These are phyloP conservation scores for Colletotrichum gigasporum DNA, from an alignment of 2,329 filamentous ascomycete species.

Conservation along the genomic window DNA sequence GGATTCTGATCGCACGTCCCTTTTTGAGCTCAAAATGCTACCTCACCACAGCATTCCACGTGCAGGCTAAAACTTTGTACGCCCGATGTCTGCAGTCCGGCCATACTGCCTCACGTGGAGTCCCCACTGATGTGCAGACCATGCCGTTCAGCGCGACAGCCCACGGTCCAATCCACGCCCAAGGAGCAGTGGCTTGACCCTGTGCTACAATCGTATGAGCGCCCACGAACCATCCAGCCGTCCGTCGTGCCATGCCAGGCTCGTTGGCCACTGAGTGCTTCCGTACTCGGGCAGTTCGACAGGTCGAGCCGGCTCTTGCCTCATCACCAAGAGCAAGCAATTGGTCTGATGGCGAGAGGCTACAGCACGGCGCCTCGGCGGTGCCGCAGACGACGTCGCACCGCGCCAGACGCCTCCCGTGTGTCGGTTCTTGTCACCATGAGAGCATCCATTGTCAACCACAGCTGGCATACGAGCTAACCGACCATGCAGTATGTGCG, in stretches of 20 bases:
- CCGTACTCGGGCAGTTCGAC: no score
- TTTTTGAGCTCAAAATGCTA: slow-evolving; percentile 19
- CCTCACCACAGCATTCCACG: slow-evolving; percentile 22
- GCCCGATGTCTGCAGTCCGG: slow-evolving; percentile 24
- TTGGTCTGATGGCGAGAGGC: background rate
- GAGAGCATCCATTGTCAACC: background rate
- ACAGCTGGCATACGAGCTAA: no score
- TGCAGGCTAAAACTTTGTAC: slow-evolving; percentile 32
- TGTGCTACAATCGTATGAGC: slow-evolving; percentile 28
- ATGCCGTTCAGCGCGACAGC: slow-evolving; percentile 20
- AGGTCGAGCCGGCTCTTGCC: background rate
- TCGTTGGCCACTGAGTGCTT: background rate
- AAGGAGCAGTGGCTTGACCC: slow-evolving; percentile 21
- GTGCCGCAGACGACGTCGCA: background rate
- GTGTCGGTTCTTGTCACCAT: background rate
- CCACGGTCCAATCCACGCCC: slow-evolving; percentile 8
- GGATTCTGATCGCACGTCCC: slow-evolving; percentile 24
- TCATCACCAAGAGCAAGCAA: background rate
- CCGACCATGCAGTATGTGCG: no score
- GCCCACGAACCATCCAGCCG: slow-evolving; percentile 3
- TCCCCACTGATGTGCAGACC: slow-evolving; percentile 32
- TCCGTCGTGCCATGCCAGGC: background rate
- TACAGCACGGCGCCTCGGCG: background rate
- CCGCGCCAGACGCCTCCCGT: background rate
- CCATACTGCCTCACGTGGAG: slow-evolving; percentile 31